Base-by-base conservation (phyloP, 2,329 filamentous ascomycete genomes). In the Trichophyton equinum region DNA sequence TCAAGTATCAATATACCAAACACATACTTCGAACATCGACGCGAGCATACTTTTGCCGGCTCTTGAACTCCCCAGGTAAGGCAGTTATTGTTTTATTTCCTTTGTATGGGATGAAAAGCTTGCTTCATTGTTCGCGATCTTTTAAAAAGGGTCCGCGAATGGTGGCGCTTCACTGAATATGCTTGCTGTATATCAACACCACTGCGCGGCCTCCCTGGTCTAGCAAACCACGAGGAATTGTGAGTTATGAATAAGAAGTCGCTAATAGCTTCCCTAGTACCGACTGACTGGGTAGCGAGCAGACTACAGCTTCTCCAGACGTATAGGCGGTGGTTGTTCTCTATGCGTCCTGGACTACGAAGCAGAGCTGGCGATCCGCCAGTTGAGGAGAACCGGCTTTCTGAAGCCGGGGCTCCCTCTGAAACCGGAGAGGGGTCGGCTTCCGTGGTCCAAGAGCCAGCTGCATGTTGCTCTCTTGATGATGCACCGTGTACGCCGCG, bases 401-500 rank as follows among this genome's bases (percentile, higher is more conserved):
- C 30, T 36, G 27, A 25, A 18, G 15, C 51, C 33, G 51, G 15
- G 20, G 20, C 13, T 49, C 4, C 46, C n/a, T 8, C 9, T 57
- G 33, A 13, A 38, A 4, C 53, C 20, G 20, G 27, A 18, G 56
- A 25, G 9, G n/a, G 56, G 36, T 13, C 36, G 15, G 20, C 11
- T 11, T 20, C 36, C 15, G 56, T 20, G 11, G 33, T 13, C 11
- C 15, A 58, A 25, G 36, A 27, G 25, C 42, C 56, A 42, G 20
- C 42, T n/a, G 22, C 36, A 44, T 36, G 38, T 9, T 42, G 5
- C 13, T 27, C 13, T 49, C 27, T 33, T 15, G 38, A 33, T 7
- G 57, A 47, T 9, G 47, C 55, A 1, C 59, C 61, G 27, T 44
- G 49, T 8, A 62, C 40, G 15, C 55, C 55, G 27, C 55, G 22